Evolutionary conservation across 495 filamentous ascomycete genomes (phyloP).

Genomic region (Annulohypoxylon nitens): DNA sequence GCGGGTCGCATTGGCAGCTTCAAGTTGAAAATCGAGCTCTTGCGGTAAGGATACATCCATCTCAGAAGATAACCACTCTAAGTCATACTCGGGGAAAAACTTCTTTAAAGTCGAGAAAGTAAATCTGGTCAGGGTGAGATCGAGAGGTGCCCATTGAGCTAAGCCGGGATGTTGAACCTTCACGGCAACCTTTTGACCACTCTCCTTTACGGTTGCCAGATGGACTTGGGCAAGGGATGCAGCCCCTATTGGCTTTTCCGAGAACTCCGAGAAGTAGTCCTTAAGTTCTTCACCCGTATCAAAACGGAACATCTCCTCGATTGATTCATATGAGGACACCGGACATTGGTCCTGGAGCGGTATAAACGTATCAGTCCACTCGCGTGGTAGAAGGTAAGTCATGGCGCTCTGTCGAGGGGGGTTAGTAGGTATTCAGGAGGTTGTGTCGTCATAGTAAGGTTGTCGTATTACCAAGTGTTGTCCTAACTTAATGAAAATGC

Average conservation of each 20-base stretch:
- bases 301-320: constrained; percentile 83
- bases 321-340: constrained; percentile 89
- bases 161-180: constrained; percentile 96
- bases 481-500: constrained; percentile 97
- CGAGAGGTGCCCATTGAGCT: constrained; percentile 91
- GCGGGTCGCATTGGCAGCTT: constrained; percentile 86
- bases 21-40: constrained; percentile 89
- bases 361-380: constrained; percentile 97
- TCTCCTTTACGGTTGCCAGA: constrained; percentile 84
- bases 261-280: constrained; percentile 88
- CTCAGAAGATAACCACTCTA: constrained; percentile 94
- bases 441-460: not conserved
- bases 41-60: constrained; percentile 91
- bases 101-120: constrained; percentile 90
- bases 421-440: constrained; percentile 35
- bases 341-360: constrained; percentile 97
- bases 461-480: constrained; percentile 78
- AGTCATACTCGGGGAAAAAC: constrained; percentile 97
- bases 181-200: constrained; percentile 92
- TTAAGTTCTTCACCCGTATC: constrained; percentile 86
- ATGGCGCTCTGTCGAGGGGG: constrained; percentile 74
- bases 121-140: constrained; percentile 86
- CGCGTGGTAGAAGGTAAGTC: constrained; percentile 91
- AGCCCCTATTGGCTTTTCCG: constrained; percentile 83
- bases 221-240: constrained; percentile 97